Conservation (phyloP, 1,139 yeast genomes). For the Suhomyces bokatorum region DNA sequence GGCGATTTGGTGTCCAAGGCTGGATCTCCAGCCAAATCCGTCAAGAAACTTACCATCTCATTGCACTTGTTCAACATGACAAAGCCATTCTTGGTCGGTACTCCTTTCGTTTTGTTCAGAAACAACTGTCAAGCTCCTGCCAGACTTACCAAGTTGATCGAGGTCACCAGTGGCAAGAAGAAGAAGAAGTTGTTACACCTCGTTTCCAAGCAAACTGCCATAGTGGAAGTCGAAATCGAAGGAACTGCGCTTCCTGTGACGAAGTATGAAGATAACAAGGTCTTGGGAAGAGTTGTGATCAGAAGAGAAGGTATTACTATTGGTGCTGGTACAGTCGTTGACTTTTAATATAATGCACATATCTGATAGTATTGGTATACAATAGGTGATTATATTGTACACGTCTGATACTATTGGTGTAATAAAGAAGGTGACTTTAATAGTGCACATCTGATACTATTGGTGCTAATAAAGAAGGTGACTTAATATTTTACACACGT, state of each 20-base stretch:
- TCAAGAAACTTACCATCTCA: constrained; percentile 53
- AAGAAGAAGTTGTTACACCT: constrained; percentile 69
- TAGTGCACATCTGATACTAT: too few relatives aligned
- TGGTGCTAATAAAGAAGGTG: too few relatives aligned
- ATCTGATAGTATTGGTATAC: too few relatives aligned
- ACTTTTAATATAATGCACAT: too few relatives aligned
- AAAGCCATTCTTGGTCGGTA: constrained; percentile 78
- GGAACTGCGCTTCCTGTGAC: constrained; percentile 62
- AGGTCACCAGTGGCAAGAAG: constrained; percentile 45
- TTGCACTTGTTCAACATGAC: constrained; percentile 68
- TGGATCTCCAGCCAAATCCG: constrained; percentile 47
- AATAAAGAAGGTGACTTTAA: too few relatives aligned
- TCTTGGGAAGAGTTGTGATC: constrained; percentile 77
- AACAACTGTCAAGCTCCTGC: constrained; percentile 81
- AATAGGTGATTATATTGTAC: too few relatives aligned
- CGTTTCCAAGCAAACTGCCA: constrained; percentile 70
- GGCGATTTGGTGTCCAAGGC: constrained; percentile 74
- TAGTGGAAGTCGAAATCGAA: constrained; percentile 65
- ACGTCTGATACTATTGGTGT: too few relatives aligned
- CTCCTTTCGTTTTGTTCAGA: constrained; percentile 79
- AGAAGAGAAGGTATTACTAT: constrained; percentile 85
- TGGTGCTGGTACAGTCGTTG: constrained; percentile 74
- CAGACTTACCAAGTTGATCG: constrained; percentile 57
- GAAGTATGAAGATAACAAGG: constrained; percentile 56
- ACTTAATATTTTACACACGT: too few relatives aligned